Evolutionary conservation across 345 rosid genomes (phyloP), one percentile per base, ranked within the genome.

Genomic region (Corchorus capsularis): DNA sequence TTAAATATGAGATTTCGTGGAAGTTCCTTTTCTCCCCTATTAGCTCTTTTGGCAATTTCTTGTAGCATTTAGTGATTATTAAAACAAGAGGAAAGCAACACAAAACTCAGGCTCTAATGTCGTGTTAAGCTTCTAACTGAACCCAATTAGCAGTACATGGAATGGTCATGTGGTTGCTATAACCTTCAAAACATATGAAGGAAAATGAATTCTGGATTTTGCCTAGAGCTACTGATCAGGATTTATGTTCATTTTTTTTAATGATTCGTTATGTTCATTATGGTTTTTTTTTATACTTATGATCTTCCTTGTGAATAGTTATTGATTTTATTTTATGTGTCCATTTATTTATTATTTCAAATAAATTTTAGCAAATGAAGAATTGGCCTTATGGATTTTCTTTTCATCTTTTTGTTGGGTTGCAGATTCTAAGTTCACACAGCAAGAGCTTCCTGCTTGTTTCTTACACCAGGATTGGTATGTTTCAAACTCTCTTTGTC

Each of bases 401-500:
- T 22, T 32, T 9, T 73, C n/a, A 15, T 46, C n/a, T 5, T 22
- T 61, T 61, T 17, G 19, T 27, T 50, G 49, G 37, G n/a, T 82
- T 71, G 73, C 92, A 91, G 96, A 89, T 88, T 91, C 93, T 12
- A 91, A 75, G 84, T 91, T 91, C 74, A 85, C 91, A 3, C 96
- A 91, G 70, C 96, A 91, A 79, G 96, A 91, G 82, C 93, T 91
- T 76, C 91, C 92, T 11, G 94, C 96, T 76, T 91, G 93, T 82
- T 91, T 82, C 85, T 91, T 16, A 91, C 96, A 0, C 96, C 96
- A 14, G 85, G 85, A 78, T 85, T 89, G 92, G 93, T 91, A 85
- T 67, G 71, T 41, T 74, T 56, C 19, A 47, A 50, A 45, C 8
- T 34, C 32, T 9, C 9, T 59, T 52, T 45, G 72, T 74, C n/a